Evolutionary conservation across 345 rosid species (phyloP), one percentile per base, ranked within the genome.

Genomic region (Ceriops decandra): DNA sequence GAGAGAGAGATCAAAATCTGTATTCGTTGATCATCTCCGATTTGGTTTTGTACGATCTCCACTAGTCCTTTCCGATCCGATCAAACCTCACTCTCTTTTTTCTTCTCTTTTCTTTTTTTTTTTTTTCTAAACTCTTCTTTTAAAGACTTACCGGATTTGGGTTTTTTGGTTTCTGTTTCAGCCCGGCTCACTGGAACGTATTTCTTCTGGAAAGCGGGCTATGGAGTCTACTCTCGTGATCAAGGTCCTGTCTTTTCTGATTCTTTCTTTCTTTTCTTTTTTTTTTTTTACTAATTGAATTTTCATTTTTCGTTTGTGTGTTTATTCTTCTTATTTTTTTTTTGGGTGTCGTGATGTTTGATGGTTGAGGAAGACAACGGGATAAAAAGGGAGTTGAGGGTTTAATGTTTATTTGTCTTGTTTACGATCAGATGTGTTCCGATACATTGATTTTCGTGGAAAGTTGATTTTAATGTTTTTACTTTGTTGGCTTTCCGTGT

Each of bases 181-280:
- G 73, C 60, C 67, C 64, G 65, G 62, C 70, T 76, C 19, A 64
- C 72, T 28, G 72, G 38, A 47, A 54, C 42, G 74, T 68, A 15
- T 57, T 7, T 17, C n/a, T 27, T 20, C 32, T 20, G 11, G 38
- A 57, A 9, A 38, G 46, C 17, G 17, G 2, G 24, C 59, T 3
- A 84, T 84, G 90, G 88, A 80, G 57, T 76, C 85, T 62, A 64
- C 75, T 66, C 72, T 84, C 66, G 90, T 84, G 69, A 80, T 88
- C 73, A 87, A 87, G 92, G 92, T 87, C 62, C 15, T 63, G 27
- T 60, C 27, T 62, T 63, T 71, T 24, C 7, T 2, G 10, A 8
- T 38, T 54, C 22, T 2, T 19, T 26, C 35, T 21, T 7, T 31
- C 10, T 13, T 5, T 31, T 16, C 0, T 0, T 57, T 35, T 35